phyloP scores from a whole-genome alignment of 768 basidiomycete species.

The Glaciozyma antarctica region DNA sequence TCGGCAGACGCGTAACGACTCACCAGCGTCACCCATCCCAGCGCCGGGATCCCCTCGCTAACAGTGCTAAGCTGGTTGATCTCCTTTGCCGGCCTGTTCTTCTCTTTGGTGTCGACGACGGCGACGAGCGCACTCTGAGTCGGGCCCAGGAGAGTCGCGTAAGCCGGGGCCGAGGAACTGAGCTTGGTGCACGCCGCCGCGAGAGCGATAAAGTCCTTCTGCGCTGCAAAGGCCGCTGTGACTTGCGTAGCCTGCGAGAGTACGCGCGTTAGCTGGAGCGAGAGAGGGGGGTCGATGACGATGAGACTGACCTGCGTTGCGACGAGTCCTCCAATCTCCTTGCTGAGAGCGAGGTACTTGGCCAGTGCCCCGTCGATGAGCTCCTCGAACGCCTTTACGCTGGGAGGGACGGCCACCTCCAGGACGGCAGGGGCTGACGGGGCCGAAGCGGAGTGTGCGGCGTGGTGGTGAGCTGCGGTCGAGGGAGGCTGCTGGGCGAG shows the following conservation, averaged over 20 bases:
- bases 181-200: conserved; percentile 74
- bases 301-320: background rate
- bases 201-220: conserved; percentile 59
- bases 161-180: conserved; percentile 39
- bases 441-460: conserved; percentile 32
- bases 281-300: background rate
- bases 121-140: conserved; percentile 63
- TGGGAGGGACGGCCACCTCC: conserved; percentile 47
- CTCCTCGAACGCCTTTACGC: conserved; percentile 64
- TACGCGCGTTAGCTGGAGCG: background rate
- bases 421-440: conserved; percentile 36
- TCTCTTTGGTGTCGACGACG: conserved; percentile 72
- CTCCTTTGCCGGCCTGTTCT: conserved; percentile 71
- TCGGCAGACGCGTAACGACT: conserved; percentile 38
- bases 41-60: conserved; percentile 67
- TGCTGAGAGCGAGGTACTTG: conserved; percentile 63
- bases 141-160: conserved; percentile 55
- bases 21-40: conserved; percentile 82
- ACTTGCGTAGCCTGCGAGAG: conserved; percentile 55
- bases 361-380: conserved; percentile 62
- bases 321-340: conserved; percentile 55
- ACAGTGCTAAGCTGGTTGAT: conserved; percentile 67
- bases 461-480: background rate
- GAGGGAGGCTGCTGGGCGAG: conserved; percentile 32
- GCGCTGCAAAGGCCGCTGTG: conserved; percentile 55